Evolutionary conservation across 1,139 yeast species (phyloP).

Genomic region (Diutina rugosa): DNA sequence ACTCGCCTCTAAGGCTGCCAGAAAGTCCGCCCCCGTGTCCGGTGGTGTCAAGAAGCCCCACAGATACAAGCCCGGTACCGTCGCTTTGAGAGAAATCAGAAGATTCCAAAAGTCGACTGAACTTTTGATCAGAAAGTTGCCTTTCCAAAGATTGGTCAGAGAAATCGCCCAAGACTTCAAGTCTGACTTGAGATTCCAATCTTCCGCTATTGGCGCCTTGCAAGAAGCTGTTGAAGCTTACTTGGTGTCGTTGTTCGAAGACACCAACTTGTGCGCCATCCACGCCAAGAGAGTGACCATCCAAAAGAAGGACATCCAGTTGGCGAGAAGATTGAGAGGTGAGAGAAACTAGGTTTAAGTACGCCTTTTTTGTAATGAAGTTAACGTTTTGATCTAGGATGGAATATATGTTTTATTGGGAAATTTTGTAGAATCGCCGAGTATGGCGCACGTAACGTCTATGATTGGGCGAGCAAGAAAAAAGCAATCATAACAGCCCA

Average conservation of each 20-base stretch:
- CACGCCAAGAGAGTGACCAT: conserved; percentile 11
- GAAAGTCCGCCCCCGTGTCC: conserved; percentile 10
- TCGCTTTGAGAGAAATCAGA: conserved; percentile 11
- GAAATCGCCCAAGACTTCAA: conserved; percentile 10
- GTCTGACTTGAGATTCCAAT: conserved; percentile 11
- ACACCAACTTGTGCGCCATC: conserved; percentile 11
- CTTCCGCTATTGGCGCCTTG: conserved; percentile 10
- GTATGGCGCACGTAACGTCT: neutral
- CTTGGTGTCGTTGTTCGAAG: conserved; percentile 10
- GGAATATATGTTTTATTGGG: neutral
- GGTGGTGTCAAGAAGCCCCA: conserved; percentile 11
- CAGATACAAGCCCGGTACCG: conserved; percentile 11
- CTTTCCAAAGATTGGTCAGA: conserved; percentile 10
- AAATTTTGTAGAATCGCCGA: neutral
- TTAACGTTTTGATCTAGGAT: neutral
- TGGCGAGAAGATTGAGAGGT: conserved; percentile 11
- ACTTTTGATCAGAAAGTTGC: conserved; percentile 11
- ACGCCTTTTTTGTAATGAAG: neutral
- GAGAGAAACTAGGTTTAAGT: conserved; percentile 7
- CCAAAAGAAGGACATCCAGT: conserved; percentile 11
- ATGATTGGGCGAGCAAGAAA: neutral
- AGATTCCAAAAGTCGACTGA: conserved; percentile 10
- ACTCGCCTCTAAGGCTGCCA: conserved; percentile 10
- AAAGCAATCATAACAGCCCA: neutral
- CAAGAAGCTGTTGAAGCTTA: conserved; percentile 10